phyloP scores from a whole-genome alignment of 306 rosid species.

The Psophocarpus tetragonolobus region DNA sequence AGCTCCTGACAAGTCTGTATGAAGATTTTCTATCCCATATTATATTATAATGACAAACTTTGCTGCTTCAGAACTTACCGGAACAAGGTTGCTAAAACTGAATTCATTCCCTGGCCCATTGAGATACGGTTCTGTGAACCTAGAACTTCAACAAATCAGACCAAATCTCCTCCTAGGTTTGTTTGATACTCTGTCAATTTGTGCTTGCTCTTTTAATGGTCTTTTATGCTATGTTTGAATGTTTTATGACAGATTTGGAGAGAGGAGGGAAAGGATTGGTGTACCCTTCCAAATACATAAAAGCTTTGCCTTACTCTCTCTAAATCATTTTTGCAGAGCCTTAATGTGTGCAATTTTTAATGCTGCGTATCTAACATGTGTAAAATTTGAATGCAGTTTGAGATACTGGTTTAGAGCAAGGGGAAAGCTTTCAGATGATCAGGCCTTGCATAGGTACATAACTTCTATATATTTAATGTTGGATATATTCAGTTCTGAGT shows the following conservation, averaged over 20 bases:
- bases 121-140: constrained; percentile 97
- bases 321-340: not conserved
- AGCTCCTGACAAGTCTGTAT: constrained; percentile 2
- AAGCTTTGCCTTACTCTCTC: constrained; percentile 12
- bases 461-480: constrained; percentile 19
- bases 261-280: constrained; percentile 25
- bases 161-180: constrained; percentile 89
- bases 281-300: constrained; percentile 9
- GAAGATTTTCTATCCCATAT: constrained; percentile 3
- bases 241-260: constrained; percentile 9
- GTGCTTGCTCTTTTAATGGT: not conserved
- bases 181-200: constrained; percentile 37
- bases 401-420: constrained; percentile 91
- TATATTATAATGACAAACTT: constrained; percentile 18
- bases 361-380: constrained; percentile 14
- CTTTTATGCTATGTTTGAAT: constrained; percentile 4
- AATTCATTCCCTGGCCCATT: constrained; percentile 92
- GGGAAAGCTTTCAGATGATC: constrained; percentile 92
- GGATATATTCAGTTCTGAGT: constrained; percentile 12
- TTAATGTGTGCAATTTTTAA: not conserved
- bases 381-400: constrained; percentile 61
- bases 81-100: constrained; percentile 69
- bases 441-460: constrained; percentile 87
- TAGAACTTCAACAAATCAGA: constrained; percentile 65
- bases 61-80: constrained; percentile 78